Base-by-base conservation (phyloP, 176 grass and related monocot genomes). In the Areca catechu region DNA sequence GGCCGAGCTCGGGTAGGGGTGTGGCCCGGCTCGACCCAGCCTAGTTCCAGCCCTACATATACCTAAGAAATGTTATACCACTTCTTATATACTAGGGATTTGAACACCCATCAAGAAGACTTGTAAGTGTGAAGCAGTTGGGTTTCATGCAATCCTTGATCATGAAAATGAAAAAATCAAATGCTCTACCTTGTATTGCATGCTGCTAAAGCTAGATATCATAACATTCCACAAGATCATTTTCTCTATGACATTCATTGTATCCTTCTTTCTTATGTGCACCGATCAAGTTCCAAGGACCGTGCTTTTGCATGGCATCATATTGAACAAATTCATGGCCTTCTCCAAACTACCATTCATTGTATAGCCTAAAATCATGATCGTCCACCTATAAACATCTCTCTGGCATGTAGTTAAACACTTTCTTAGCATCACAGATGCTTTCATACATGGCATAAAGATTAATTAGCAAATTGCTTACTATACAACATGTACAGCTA, bases 91-190 rank as follows among this genome's bases (percentile, higher is more conserved):
- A 59, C 19, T 51, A 47, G 5, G 16, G 4, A 50, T 50, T 70
- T 4, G 68, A 70, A 16, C 43, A 70, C 19, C 68, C 68, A 51
- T 37, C 58, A 16, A 70, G 20, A 43, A 70, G 67, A 34, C 67
- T 70, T 20, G 67, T 70, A 19, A 58, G 30, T 21, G 67, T 70
- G 25, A 70, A 70, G 21, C 54, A 58, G 15, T 58, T 70, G 57
- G 67, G 67, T 49, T 50, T 59, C 20, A 59, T 59, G 21, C 20
- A 43, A 28, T 50, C 22, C 15, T 28, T 50, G 20, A 59, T 25
- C 68, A 70, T 20, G 19, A 51, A 37, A 7, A 50, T 23, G 21
- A 56, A 7, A n/a, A 68, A 27, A 56, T 7, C 24, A 20, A 56
- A 68, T 34, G 65, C 65, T 10, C 50, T 21, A 50, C 30, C 9